A percentile compares a stretch with the other conserved stretches of the same genome.
phyloP scores from a whole-genome alignment of 768 basidiomycete species.

The Boletus pseudo-olivaceus region DNA sequence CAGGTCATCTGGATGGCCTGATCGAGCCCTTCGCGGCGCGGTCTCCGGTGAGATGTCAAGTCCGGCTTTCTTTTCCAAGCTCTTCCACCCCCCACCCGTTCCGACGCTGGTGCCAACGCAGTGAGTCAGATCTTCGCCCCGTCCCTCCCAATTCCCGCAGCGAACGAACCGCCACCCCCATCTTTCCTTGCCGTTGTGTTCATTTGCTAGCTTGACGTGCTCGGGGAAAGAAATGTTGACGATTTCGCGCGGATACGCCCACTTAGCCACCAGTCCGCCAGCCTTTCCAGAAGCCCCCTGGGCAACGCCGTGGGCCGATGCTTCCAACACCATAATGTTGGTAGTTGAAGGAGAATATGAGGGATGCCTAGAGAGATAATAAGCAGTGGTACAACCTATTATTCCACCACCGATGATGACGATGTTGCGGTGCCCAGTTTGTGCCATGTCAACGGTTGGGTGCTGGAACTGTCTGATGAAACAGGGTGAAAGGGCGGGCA shows the following conservation, averaged over 20 bases:
- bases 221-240: slow-evolving; percentile 63
- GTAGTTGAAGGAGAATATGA: slow-evolving; percentile 38
- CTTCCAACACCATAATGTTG: slow-evolving; percentile 65
- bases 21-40: slow-evolving; percentile 20
- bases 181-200: slow-evolving; percentile 63
- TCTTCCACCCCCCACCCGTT: slow-evolving; percentile 37
- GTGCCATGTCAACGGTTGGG: slow-evolving; percentile 12
- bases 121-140: slow-evolving; percentile 36
- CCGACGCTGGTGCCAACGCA: slow-evolving; percentile 25
- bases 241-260: slow-evolving; percentile 76
- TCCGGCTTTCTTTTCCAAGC: slow-evolving; percentile 55
- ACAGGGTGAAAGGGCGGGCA: not conserved
- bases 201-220: slow-evolving; percentile 67
- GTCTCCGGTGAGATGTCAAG: slow-evolving; percentile 23
- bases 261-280: slow-evolving; percentile 79
- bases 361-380: slow-evolving; percentile 66
- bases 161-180: slow-evolving; percentile 83
- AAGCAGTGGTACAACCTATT: slow-evolving; percentile 80
- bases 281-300: slow-evolving; percentile 85
- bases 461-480: not conserved
- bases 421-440: slow-evolving; percentile 38
- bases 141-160: slow-evolving; percentile 74
- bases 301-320: slow-evolving; percentile 61
- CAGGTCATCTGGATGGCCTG: slow-evolving; percentile 48
- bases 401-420: slow-evolving; percentile 85